phyloP scores from a whole-genome alignment of 441 rosid genomes.

The Cnidoscolus chayamansa region DNA sequence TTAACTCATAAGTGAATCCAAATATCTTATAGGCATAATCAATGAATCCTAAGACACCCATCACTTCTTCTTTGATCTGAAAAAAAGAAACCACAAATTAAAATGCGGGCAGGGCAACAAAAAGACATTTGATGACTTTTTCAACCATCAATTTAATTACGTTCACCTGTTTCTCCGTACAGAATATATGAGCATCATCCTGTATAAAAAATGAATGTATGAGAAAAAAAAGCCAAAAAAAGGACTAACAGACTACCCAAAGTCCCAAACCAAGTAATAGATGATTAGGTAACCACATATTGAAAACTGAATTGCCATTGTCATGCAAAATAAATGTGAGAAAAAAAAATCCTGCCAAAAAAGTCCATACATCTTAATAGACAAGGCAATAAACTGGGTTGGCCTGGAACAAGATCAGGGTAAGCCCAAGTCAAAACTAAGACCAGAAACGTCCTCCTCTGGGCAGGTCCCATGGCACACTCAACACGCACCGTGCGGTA shows the following conservation, averaged over 20 bases:
- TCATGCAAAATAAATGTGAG: neutral
- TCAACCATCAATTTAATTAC: slow-evolving; percentile 21
- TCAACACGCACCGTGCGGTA: no score
- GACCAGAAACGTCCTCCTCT: no score
- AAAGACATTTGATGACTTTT: slow-evolving; percentile 16
- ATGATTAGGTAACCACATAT: neutral
- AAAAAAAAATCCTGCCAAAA: no score
- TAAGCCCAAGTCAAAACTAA: no score
- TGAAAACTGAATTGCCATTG: neutral
- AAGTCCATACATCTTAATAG: no score
- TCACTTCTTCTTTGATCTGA: slow-evolving; percentile 90
- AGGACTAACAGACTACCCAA: neutral
- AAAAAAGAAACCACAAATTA: slow-evolving; percentile 26
- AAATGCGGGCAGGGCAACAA: slow-evolving; percentile 14
- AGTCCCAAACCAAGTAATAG: neutral
- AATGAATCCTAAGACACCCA: slow-evolving; percentile 78
- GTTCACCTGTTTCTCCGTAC: slow-evolving; percentile 78
- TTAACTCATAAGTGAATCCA: slow-evolving; percentile 91
- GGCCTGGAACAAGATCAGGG: no score
- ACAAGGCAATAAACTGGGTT: no score
- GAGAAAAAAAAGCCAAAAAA: neutral
- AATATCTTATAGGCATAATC: slow-evolving; percentile 61
- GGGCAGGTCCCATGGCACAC: no score
- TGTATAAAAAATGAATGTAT: slow-evolving; percentile 32
- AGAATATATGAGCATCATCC: slow-evolving; percentile 99